These are phyloP conservation scores for Euphrasia arctica DNA, from an alignment of 305 asterid species.

Conservation along the genomic window DNA sequence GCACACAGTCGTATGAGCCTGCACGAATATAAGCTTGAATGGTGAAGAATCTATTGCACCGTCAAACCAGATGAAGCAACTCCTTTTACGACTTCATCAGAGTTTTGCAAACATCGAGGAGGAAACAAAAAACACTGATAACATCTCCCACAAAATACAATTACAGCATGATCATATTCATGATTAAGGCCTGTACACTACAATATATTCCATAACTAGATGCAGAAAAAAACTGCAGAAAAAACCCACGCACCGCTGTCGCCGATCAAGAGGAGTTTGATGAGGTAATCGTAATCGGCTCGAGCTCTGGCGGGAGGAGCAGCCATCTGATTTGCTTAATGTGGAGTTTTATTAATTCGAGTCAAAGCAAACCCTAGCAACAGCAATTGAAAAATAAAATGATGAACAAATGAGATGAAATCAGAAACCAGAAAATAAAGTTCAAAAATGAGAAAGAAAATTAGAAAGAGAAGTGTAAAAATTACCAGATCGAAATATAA, in stretches of 20 bases:
- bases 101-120: too few species aligned
- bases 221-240: not conserved
- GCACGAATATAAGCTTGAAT: not conserved
- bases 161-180: not conserved
- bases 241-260: slow-evolving; percentile 70
- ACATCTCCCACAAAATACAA: not conserved
- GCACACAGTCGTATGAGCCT: not conserved
- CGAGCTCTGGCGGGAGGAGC: slow-evolving; percentile 37
- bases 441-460: not conserved
- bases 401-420: too few species aligned
- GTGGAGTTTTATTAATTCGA: not conserved
- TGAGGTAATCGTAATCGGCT: slow-evolving; percentile 37
- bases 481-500: slow-evolving; percentile 36
- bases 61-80: too few species aligned
- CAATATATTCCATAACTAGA: slow-evolving; percentile 14
- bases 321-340: slow-evolving; percentile 36
- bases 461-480: slow-evolving; percentile 6
- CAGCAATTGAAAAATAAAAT: not conserved
- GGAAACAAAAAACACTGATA: too few species aligned
- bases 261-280: slow-evolving; percentile 39
- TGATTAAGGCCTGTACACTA: not conserved
- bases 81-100: not conserved
- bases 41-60: too few species aligned
- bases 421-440: too few species aligned
- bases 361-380: slow-evolving; percentile 37